phyloP scores from a whole-genome alignment of 2,329 filamentous ascomycete species.

The Periconia macrospinosa region DNA sequence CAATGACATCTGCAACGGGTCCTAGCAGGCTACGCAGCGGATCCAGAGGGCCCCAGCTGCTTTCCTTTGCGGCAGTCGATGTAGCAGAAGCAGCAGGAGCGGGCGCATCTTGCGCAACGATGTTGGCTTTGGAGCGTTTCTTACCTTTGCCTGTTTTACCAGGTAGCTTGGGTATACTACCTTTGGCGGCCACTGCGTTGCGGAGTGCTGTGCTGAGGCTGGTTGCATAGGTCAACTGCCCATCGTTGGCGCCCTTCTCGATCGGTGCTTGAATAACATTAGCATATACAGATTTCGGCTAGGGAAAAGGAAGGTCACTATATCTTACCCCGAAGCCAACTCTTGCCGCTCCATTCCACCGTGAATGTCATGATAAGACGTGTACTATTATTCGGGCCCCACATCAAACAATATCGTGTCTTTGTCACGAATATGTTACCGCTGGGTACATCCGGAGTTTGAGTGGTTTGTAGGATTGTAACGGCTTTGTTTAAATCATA shows the following conservation, averaged over 20 bases:
- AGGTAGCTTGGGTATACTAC: slow-evolving; percentile 50
- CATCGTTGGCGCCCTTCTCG: slow-evolving; percentile 91
- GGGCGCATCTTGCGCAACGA: slow-evolving; percentile 49
- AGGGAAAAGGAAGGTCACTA: slow-evolving; percentile 10
- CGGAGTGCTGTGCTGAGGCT: slow-evolving; percentile 76
- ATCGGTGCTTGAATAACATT: slow-evolving; percentile 72
- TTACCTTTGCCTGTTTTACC: slow-evolving; percentile 55
- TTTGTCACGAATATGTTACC: slow-evolving; percentile 91
- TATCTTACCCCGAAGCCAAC: slow-evolving; percentile 87
- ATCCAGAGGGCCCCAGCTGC: slow-evolving; percentile 77
- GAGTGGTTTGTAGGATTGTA: slow-evolving; percentile 78
- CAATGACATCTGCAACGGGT: slow-evolving; percentile 69
- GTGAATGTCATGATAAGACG: slow-evolving; percentile 84
- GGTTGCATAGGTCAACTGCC: slow-evolving; percentile 80
- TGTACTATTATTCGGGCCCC: slow-evolving; percentile 85
- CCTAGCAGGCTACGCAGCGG: slow-evolving; percentile 71
- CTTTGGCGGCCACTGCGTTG: slow-evolving; percentile 68
- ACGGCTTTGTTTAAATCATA: slow-evolving; percentile 87
- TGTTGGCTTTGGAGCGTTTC: slow-evolving; percentile 59
- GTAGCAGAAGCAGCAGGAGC: slow-evolving; percentile 23
- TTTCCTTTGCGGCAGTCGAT: slow-evolving; percentile 31
- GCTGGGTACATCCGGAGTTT: slow-evolving; percentile 92
- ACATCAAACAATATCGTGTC: slow-evolving; percentile 91
- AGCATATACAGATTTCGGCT: not conserved
- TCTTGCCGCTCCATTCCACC: slow-evolving; percentile 96